phyloP scores from a whole-genome alignment of 208 protist species.

The Leishmania braziliensis region DNA sequence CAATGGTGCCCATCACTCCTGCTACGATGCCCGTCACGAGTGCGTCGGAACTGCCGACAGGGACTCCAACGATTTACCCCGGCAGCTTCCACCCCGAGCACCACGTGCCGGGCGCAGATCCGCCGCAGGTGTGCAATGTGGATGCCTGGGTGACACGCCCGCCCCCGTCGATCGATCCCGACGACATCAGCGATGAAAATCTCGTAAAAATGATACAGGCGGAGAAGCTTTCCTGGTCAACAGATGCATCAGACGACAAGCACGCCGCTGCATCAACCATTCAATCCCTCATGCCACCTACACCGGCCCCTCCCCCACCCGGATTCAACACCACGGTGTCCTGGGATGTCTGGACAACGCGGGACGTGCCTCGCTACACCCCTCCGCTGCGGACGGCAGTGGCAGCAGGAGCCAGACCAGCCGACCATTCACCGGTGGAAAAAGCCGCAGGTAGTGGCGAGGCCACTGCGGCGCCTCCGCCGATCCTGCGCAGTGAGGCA shows the following conservation, averaged over 20 bases:
- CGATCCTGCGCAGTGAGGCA: slow-evolving; percentile 14
- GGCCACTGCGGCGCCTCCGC: background rate
- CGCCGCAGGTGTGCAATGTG: slow-evolving; percentile 1
- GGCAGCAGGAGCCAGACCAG: background rate
- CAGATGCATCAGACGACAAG: background rate
- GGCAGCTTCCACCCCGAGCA: background rate
- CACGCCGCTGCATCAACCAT: background rate
- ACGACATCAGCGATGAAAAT: slow-evolving; percentile 44
- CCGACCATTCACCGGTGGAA: background rate
- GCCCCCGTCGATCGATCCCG: slow-evolving; percentile 27
- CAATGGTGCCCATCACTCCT: slow-evolving; percentile 28
- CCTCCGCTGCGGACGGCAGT: slow-evolving; percentile 9
- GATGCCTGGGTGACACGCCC: slow-evolving; percentile 22
- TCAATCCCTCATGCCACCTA: slow-evolving; percentile 43
- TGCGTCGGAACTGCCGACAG: background rate
- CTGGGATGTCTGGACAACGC: slow-evolving; percentile 57
- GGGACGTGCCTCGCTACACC: slow-evolving; percentile 26
- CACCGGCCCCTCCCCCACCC: slow-evolving; percentile 44
- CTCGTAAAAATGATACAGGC: slow-evolving; percentile 39
- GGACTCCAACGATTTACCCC: background rate
- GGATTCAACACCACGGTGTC: slow-evolving; percentile 35
- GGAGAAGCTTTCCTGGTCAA: slow-evolving; percentile 39
- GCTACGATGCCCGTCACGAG: slow-evolving; percentile 6
- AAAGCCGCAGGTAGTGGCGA: background rate
- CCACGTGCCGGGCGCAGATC: background rate